These are phyloP conservation scores for Xylaria bambusicola DNA, from an alignment of 495 filamentous ascomycete genomes.

Conservation along the genomic window DNA sequence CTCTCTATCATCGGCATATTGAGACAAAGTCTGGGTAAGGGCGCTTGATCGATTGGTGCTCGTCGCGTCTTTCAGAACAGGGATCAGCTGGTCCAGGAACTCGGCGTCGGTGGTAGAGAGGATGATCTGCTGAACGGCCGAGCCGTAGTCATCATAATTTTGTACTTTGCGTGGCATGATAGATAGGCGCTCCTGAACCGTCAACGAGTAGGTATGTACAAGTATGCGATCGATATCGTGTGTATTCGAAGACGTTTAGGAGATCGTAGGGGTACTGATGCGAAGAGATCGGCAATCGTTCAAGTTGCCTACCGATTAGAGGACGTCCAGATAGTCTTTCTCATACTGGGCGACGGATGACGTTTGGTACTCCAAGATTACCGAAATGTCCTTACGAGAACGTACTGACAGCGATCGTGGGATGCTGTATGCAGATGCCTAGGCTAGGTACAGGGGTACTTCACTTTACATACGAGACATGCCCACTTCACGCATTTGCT, in stretches of 20 bases:
- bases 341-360: too few relatives aligned
- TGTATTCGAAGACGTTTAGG: neutral
- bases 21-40: constrained; percentile 74
- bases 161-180: constrained; percentile 51
- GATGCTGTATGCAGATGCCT: too few relatives aligned
- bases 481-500: too few relatives aligned
- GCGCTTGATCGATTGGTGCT: constrained; percentile 69
- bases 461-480: too few relatives aligned
- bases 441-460: too few relatives aligned
- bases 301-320: too few relatives aligned
- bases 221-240: neutral
- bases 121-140: constrained; percentile 72
- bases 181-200: neutral
- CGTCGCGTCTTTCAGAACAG: constrained; percentile 86
- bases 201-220: neutral
- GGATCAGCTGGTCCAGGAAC: constrained; percentile 92
- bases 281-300: neutral
- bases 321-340: too few relatives aligned
- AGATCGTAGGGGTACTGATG: neutral
- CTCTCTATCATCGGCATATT: constrained; percentile 84
- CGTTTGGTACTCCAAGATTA: too few relatives aligned
- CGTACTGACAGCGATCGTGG: too few relatives aligned
- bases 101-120: constrained; percentile 88
- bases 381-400: too few relatives aligned
- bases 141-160: constrained; percentile 57